Base-by-base conservation (phyloP, 345 rosid species). In the Linum usitatissimum region DNA sequence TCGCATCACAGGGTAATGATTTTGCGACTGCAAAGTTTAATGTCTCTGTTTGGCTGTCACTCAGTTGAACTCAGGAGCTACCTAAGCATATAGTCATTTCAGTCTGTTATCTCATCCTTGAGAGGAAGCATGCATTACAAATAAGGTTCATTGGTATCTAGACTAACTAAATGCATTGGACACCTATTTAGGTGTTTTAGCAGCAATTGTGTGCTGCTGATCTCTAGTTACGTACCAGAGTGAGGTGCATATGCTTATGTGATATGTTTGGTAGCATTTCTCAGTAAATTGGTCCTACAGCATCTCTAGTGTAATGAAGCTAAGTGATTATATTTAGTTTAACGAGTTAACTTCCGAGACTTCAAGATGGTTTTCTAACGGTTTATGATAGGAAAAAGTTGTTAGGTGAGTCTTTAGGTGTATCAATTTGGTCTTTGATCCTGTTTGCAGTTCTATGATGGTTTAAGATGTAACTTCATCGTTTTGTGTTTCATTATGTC, bases 1-100 rank as follows among this genome's bases (percentile, higher is more conserved):
- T 77, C 72, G 99, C 61, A 88, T 94, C 38, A 74, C 90, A 59
- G 99, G 99, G 99, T 94, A 90, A 45, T 68, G 23, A 23, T 23
- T 2, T 40, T 62, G 55, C 30, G 14, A 10, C 38, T 34, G 38
- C 38, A 7, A 34, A 34, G 38, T 34, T 34, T 34, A 5, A 34
- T 34, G 38, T 5, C 3, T 5, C 8, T 34, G 38, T 34, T 45
- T 15, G 17, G 51, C 51, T 45, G 51, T 6, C 17, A 10, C 14
- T 3, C 0, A 15, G 17, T 7, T 40, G 48, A 12, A 40, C 13
- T 12, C 6, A 40, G 4, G 51, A 45, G 51, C 51, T 45, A 6
- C 17, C 17, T 15, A 45, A 10, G 10, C 4, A 45, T 45, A 2
- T 8, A 0, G 3, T 42, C 49, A 42, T 9, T 42, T 45, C 13